Evolutionary conservation across 495 filamentous ascomycete genomes (phyloP), one percentile per base, ranked within the genome.

Genomic region (Parathielavia appendiculata): DNA sequence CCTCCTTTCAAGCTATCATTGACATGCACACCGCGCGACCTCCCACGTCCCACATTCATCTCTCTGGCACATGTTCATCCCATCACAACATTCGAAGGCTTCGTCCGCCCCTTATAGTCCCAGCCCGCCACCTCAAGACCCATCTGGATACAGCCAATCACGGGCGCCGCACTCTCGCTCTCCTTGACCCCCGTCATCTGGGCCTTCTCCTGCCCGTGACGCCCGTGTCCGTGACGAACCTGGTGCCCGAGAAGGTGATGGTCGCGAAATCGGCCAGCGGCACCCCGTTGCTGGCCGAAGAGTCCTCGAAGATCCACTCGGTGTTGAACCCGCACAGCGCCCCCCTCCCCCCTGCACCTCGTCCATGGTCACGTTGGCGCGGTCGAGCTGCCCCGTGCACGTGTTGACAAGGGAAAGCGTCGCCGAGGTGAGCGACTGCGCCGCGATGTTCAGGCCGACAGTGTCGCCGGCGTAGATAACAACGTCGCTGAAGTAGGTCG

Each of bases 241-340:
- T 12, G 26, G 47, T 41, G 4, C 20, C 14, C 0, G 3, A 32
- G 9, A 58, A 58, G 17, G 13, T 8, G 13, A 58, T 22, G 14
- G 26, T 39, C 4, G 40, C 56, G 40, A 58, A 58, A 9, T 58
- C 40, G 3, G 17, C 39, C 56, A 53, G 41, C 26, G 56, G 56
- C 40, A 53, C 56, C 12, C 49, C 56, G 10, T 53, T 30, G 4
- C 26, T 26, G 19, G 6, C 39, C 48, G 26, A 58, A 26, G 53
- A 58, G 49, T 58, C 56, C 49, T 58, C 48, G 49, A 58, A 48
- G 8, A 58, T 53, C 56, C 56, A 58, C 41, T 52, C 48, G 36
- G 56, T 40, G 40, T 12, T 45, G 48, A 47, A 46, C 30, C 56
- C 56, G 56, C 56, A 58, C 32, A 58, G 20, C 39, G 36, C 12